Conservation (phyloP, 805 yeast genomes). For the Candida dendrica region DNA sequence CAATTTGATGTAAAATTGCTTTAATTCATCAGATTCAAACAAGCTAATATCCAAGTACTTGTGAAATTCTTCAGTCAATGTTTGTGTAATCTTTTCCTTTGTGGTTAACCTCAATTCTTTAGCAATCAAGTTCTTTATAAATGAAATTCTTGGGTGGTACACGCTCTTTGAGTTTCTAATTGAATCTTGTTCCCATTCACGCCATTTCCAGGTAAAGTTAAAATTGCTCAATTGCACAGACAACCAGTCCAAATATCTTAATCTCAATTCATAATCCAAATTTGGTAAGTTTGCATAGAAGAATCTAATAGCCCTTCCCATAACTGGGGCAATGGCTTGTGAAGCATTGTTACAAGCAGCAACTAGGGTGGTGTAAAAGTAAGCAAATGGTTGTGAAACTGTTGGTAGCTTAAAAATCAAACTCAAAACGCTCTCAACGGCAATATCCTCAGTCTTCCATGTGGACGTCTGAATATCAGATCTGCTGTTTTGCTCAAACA, state of each 20-base stretch:
- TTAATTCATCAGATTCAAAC: slow-evolving; percentile 25
- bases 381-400: slow-evolving; percentile 60
- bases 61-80: slow-evolving; percentile 57
- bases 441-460: slow-evolving; percentile 87
- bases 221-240: slow-evolving; percentile 89
- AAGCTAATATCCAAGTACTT: slow-evolving; percentile 39
- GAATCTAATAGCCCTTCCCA: slow-evolving; percentile 86
- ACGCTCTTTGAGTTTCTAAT: slow-evolving; percentile 32
- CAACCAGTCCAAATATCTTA: slow-evolving; percentile 83
- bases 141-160: slow-evolving; percentile 67
- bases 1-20: slow-evolving; percentile 29
- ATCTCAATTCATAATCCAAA: slow-evolving; percentile 69
- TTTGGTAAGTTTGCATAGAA: slow-evolving; percentile 61
- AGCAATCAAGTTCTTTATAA: slow-evolving; percentile 70
- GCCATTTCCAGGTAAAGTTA: slow-evolving; percentile 97
- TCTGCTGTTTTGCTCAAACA: slow-evolving; percentile 31
- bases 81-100: slow-evolving; percentile 59
- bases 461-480: slow-evolving; percentile 41
- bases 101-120: slow-evolving; percentile 84
- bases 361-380: slow-evolving; percentile 77
- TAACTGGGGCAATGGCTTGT: slow-evolving; percentile 82
- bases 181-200: slow-evolving; percentile 75
- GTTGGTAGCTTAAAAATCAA: slow-evolving; percentile 71
- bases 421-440: slow-evolving; percentile 74
- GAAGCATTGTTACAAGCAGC: slow-evolving; percentile 83